Percentiles rank a stretch among this genome's conserved stretches.
These are phyloP conservation scores for Penicillium capsulatum DNA, from an alignment of 2,329 filamentous ascomycete genomes.

Conservation along the genomic window DNA sequence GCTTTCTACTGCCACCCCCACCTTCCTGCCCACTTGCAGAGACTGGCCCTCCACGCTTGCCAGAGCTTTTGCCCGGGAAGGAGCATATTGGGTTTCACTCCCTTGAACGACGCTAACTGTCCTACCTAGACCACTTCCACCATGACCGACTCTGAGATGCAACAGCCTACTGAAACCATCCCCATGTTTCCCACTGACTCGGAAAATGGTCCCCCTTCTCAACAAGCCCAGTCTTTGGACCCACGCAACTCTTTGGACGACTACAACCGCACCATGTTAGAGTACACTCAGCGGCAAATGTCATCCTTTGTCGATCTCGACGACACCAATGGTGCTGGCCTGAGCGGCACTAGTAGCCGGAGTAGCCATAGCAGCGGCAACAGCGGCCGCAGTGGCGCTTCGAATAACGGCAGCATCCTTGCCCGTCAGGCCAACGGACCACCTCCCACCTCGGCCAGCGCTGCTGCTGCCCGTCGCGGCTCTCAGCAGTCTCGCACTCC, in stretches of 20 bases:
- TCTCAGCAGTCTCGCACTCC: slow-evolving; percentile 2
- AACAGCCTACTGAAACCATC: slow-evolving; percentile 16
- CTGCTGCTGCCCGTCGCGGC: slow-evolving; percentile 8
- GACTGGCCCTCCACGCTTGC: too few species aligned
- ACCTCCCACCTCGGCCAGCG: slow-evolving; percentile 17
- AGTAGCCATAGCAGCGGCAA: slow-evolving; percentile 31
- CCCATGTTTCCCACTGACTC: slow-evolving; percentile 20
- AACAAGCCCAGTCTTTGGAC: slow-evolving; percentile 20
- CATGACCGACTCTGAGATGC: slow-evolving; percentile 19
- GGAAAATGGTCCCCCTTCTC: slow-evolving; percentile 18
- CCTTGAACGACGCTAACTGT: too few species aligned
- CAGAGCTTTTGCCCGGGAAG: not conserved
- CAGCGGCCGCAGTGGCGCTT: slow-evolving; percentile 24
- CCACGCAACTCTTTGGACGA: slow-evolving; percentile 32
- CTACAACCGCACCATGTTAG: slow-evolving; percentile 38
- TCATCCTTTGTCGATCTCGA: slow-evolving; percentile 30
- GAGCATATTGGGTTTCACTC: too few species aligned
- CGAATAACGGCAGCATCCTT: slow-evolving; percentile 19
- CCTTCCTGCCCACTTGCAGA: too few species aligned
- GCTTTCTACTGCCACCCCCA: slow-evolving; percentile 4
- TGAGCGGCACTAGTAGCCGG: slow-evolving; percentile 18
- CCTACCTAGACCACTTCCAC: slow-evolving; percentile 8
- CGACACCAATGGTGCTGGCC: slow-evolving; percentile 7
- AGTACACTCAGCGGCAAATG: slow-evolving; percentile 38
- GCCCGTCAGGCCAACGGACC: slow-evolving; percentile 18